Evolutionary conservation across 1,284 basidiomycete genomes (phyloP), one percentile per base, ranked within the genome.

Genomic region (Pseudozyma sp.): DNA sequence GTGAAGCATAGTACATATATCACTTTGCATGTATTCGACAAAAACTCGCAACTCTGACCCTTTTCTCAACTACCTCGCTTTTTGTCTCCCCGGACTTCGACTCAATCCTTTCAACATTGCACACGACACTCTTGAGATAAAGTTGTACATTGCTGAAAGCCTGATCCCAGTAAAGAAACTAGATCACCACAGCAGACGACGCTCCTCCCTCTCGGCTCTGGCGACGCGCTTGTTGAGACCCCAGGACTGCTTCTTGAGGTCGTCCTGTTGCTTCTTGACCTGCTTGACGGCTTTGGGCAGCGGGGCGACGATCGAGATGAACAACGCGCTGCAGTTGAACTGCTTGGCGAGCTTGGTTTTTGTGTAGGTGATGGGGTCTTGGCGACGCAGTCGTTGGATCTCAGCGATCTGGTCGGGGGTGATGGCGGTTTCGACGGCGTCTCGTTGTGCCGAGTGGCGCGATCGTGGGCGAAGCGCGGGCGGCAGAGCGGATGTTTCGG

Each of bases 281-380:
- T 54, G 34, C 45, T 68, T 68, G 16, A 77, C 63, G 31, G 62
- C 67, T 51, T 79, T 78, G 4, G 72, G 68, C 37, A 73, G 45
- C 5, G 82, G 82, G 0, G 82, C 81, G 13, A 81, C 73, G 43
- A 82, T 83, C 35, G 68, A 67, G 6, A 84, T 60, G 48, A 83
- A 83, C 6, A 77, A 61, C 2, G 73, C 70, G 19, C 70, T 70
- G 72, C 78, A 80, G 35, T 75, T 69, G 50, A 82, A 83, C 46
- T 62, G 46, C 34, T 78, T 72, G 2, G 82, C 78, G 7, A 82
- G 68, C 39, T 54, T 55, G 19, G 62, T 43, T 19, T 68, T 77
- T 17, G 80, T 80, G 63, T 76, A 57, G 2, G n/a, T 58, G 56
- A 69, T 64, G 2, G 79, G 81, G 47, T 79, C 75, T 44, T 70